A percentile compares a stretch with the other conserved stretches of the same genome.
Evolutionary conservation across 306 rosid genomes (phyloP).

Genomic region (Luffa aegyptiaca): DNA sequence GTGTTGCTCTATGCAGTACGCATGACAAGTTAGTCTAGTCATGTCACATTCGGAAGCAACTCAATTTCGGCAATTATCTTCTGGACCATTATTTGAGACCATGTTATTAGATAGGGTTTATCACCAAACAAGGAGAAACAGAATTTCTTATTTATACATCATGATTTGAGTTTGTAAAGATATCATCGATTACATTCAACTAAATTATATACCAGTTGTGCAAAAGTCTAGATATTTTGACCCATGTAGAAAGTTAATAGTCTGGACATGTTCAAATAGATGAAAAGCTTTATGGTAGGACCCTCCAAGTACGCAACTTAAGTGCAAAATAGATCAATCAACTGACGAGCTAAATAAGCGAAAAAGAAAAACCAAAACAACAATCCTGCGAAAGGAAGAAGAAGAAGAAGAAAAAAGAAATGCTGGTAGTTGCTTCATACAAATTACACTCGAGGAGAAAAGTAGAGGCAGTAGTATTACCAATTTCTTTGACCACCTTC

Average conservation of each 20-base stretch:
- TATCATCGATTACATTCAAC: background rate
- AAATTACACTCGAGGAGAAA: background rate
- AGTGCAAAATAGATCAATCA: background rate
- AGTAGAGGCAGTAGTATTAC: conserved; percentile 18
- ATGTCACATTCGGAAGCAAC: background rate
- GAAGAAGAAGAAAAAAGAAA: too few species aligned
- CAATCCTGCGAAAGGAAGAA: background rate
- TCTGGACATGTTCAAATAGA: background rate
- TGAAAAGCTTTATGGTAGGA: background rate
- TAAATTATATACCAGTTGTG: background rate
- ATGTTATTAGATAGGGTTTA: background rate
- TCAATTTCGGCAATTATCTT: background rate
- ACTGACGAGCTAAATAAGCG: background rate
- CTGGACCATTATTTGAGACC: background rate
- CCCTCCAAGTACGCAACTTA: background rate
- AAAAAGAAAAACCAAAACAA: background rate
- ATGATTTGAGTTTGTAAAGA: background rate
- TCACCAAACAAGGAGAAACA: background rate
- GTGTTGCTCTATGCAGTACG: background rate
- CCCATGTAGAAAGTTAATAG: background rate
- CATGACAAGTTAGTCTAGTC: background rate
- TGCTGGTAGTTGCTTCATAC: background rate
- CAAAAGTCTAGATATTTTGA: background rate
- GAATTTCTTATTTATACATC: background rate
- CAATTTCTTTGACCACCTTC: conserved; percentile 94